Conservation (phyloP, 192 early-diverging fungal species). For the Neocallimastix lanati region DNA sequence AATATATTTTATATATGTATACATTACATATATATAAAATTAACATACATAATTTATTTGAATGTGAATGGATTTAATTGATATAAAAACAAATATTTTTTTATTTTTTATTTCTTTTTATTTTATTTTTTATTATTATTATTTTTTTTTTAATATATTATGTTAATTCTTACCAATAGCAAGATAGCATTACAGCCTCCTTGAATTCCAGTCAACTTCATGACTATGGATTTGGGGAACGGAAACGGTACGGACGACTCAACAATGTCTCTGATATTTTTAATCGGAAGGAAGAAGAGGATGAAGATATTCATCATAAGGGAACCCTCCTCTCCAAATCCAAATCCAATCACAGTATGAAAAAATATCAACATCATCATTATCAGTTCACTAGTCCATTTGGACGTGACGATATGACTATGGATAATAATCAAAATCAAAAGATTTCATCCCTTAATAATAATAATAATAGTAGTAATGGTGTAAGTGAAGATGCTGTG, state of each 20-base stretch:
- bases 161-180: not conserved
- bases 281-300: not conserved
- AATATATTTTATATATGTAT: too few species aligned
- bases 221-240: not conserved
- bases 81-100: too few species aligned
- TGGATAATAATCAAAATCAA: not conserved
- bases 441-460: not conserved
- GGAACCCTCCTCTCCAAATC: too few species aligned
- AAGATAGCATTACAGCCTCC: not conserved
- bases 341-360: not conserved
- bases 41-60: too few species aligned
- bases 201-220: not conserved
- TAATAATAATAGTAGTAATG: not conserved
- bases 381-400: not conserved
- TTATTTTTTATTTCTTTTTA: too few species aligned
- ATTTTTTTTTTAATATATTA: too few species aligned
- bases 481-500: too few species aligned
- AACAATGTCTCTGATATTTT: not conserved
- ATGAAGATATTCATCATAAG: too few species aligned
- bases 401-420: not conserved
- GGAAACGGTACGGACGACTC: not conserved
- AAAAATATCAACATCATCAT: not conserved
- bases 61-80: too few species aligned
- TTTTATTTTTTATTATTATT: too few species aligned
- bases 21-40: too few species aligned